Evolutionary conservation across 1,284 basidiomycete genomes (phyloP).

Genomic region (Coniferiporia weirii): DNA sequence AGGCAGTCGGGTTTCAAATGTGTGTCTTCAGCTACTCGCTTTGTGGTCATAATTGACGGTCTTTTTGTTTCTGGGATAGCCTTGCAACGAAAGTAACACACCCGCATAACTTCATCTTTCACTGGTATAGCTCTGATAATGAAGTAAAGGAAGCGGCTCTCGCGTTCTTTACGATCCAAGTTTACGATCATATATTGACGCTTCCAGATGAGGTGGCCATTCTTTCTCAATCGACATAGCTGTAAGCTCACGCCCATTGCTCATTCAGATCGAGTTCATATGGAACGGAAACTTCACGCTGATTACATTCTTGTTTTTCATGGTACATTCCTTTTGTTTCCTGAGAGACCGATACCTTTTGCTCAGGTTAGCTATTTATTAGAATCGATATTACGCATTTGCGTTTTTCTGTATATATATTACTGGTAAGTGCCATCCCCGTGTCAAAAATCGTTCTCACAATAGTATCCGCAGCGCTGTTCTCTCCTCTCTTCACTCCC

Average conservation of each 20-base stretch:
- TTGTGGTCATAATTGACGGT: background rate
- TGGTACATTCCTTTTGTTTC: background rate
- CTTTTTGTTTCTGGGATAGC: background rate
- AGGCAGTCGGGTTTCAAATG: background rate
- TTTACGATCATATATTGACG: slow-evolving; percentile 8
- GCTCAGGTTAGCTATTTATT: background rate
- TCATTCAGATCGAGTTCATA: background rate
- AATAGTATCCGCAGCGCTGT: background rate
- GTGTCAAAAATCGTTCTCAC: background rate
- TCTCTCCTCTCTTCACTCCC: background rate
- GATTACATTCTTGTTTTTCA: background rate
- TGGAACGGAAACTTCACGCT: background rate
- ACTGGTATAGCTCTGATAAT: background rate
- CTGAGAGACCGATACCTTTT: background rate
- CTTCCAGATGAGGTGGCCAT: slow-evolving; percentile 5
- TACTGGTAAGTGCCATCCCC: background rate
- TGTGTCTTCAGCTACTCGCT: background rate
- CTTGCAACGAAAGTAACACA: background rate
- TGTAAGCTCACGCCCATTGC: background rate
- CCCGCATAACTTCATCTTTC: background rate
- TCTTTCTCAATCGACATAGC: background rate
- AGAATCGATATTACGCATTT: background rate
- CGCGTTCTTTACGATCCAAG: background rate
- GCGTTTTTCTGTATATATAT: background rate
- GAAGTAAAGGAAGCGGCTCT: background rate